A percentile compares a stretch with the other conserved stretches of the same genome.
Evolutionary conservation across 768 basidiomycete genomes (phyloP).

Genomic region (Lanmaoa pseudosensibilis): DNA sequence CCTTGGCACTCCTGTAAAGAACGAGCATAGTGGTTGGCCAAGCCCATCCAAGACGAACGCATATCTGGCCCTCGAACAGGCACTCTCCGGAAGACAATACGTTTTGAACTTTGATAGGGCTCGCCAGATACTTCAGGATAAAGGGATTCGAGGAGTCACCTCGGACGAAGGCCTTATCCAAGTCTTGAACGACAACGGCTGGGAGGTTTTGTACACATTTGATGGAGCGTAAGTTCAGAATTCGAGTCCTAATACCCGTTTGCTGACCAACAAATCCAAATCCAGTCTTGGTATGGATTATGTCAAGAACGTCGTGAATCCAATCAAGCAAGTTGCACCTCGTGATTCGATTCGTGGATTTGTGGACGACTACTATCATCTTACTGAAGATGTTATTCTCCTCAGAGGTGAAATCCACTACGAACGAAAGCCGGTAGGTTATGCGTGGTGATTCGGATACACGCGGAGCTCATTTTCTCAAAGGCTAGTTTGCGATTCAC

Average conservation of each 20-base stretch:
- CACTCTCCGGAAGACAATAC: slow-evolving; percentile 19
- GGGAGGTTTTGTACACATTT: slow-evolving; percentile 39
- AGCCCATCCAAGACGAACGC: slow-evolving; percentile 16
- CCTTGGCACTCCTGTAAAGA: slow-evolving; percentile 14
- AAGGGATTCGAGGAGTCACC: slow-evolving; percentile 13
- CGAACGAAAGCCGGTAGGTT: slow-evolving; percentile 39
- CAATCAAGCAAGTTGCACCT: slow-evolving; percentile 38
- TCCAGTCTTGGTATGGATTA: slow-evolving; percentile 43
- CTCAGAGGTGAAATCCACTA: slow-evolving; percentile 43
- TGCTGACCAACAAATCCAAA: slow-evolving; percentile 8
- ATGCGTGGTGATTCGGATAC: neutral
- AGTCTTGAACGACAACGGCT: slow-evolving; percentile 35
- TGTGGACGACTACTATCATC: slow-evolving; percentile 38
- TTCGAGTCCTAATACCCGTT: neutral
- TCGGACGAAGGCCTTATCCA: slow-evolving; percentile 33
- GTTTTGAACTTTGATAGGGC: slow-evolving; percentile 25
- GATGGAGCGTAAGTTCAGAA: slow-evolving; percentile 37
- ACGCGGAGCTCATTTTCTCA: slow-evolving; percentile 6
- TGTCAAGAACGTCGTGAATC: slow-evolving; percentile 42
- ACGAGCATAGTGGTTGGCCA: slow-evolving; percentile 25
- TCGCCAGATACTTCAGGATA: slow-evolving; percentile 16
- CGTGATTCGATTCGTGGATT: slow-evolving; percentile 39
- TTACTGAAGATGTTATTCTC: slow-evolving; percentile 39
- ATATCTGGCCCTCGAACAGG: slow-evolving; percentile 21
- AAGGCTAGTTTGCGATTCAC: slow-evolving; percentile 38